Evolutionary conservation across 208 protist species (phyloP), one percentile per base, ranked within the genome.

Genomic region (Leishmania gerbilli): DNA sequence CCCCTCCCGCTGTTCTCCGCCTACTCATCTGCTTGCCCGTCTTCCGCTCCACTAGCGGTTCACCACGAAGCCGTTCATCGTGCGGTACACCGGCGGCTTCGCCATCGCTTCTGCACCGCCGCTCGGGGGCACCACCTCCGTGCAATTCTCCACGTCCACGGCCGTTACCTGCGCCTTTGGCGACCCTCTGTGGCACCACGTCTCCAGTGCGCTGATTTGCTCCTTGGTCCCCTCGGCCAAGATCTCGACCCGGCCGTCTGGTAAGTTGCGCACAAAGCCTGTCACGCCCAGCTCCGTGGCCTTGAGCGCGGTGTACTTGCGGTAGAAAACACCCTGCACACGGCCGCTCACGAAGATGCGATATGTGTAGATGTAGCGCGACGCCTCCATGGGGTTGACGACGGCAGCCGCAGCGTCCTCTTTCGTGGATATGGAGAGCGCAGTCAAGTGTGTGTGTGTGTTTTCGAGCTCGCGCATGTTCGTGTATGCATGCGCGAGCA

Each of bases 261-360:
- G 68, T 47, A 92, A 62, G 84, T 98, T 98, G 55, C 89, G 88
- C 60, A 97, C 93, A 86, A 89, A 98, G 34, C 95, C 96, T 15
- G 88, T 88, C n/a, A 98, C 76, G 1, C 90, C 85, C 1, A 90
- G 82, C 71, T 88, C 79, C 42, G 51, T 8, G 7, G 92, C 94
- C 8, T 81, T 76, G 8, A 76, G 76, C 42, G 89, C 78, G 11
- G 96, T 95, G 88, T 98, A 84, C 75, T 97, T 98, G 79, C 95
- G 89, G 55, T 92, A 98, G 79, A 96, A 97, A 3, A 98, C 96
- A 45, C 96, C 95, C 81, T 98, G 96, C 51, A 98, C 96, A 24
- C 88, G 85, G 27, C 96, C 96, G 53, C 76, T 81, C 24, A 98
- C 93, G 49, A 94, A 84, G 24, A 97, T 86, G 80, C 92, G 91